phyloP scores from a whole-genome alignment of 805 yeast species.

The Yamadazyma insecticola region DNA sequence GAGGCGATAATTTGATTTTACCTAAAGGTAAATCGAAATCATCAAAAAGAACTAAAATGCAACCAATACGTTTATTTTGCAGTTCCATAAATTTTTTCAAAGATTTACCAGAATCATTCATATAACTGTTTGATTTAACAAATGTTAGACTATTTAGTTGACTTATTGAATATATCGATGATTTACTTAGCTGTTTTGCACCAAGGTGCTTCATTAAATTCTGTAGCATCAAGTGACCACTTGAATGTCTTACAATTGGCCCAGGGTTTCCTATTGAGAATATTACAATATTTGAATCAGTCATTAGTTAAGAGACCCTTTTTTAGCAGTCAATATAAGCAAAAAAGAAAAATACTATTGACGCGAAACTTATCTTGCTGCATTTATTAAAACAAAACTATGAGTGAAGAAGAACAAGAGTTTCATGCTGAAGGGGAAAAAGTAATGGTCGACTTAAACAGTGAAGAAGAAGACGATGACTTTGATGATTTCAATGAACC shows the following conservation, averaged over 20 bases:
- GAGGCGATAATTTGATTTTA: constrained; percentile 21
- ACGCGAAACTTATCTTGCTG: no score
- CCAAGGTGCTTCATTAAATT: constrained; percentile 20
- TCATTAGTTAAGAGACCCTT: no score
- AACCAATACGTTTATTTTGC: constrained; percentile 11
- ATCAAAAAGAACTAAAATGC: constrained; percentile 28
- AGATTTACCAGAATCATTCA: constrained; percentile 36
- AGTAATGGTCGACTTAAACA: neutral
- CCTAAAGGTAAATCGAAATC: constrained; percentile 35
- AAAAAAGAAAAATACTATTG: no score
- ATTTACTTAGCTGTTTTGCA: constrained; percentile 24
- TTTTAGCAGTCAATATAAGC: no score
- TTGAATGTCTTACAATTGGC: constrained; percentile 33
- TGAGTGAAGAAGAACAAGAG: no score
- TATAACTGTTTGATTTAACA: constrained; percentile 33
- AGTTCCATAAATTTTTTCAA: constrained; percentile 19
- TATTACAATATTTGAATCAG: constrained; percentile 11
- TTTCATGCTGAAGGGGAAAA: no score
- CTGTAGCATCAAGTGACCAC: constrained; percentile 32
- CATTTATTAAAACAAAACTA: no score
- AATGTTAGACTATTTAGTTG: constrained; percentile 19
- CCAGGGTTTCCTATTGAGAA: constrained; percentile 40
- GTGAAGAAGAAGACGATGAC: constrained; percentile 2
- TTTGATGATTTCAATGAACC: constrained; percentile 8
- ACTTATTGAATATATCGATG: constrained; percentile 25